phyloP scores from a whole-genome alignment of 805 yeast species.

The Nakazawaea holstii region DNA sequence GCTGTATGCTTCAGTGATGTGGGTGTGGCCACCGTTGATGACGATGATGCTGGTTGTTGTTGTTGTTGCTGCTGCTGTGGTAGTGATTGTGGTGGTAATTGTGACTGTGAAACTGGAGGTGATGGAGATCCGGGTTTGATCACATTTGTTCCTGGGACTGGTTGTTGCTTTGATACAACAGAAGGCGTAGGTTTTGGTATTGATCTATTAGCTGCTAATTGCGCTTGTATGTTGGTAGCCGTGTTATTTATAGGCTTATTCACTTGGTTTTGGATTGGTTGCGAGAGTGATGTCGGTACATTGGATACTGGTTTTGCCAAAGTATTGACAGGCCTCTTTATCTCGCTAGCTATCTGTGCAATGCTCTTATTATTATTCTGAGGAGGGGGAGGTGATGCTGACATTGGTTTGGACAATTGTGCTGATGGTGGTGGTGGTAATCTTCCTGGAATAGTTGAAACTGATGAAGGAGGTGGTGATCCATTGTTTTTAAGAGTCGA shows the following conservation, averaged over 20 bases:
- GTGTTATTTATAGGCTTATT: background rate
- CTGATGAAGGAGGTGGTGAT: background rate
- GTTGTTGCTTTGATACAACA: slow-evolving; percentile 12
- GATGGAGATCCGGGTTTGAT: background rate
- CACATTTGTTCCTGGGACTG: background rate
- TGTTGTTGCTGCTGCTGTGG: slow-evolving; percentile 14
- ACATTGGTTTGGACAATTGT: slow-evolving; percentile 3
- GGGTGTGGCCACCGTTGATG: slow-evolving; percentile 19
- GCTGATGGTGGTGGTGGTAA: no score
- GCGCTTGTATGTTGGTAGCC: slow-evolving; percentile 33
- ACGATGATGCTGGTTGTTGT: slow-evolving; percentile 17
- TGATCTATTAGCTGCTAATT: slow-evolving; percentile 38
- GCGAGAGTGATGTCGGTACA: background rate
- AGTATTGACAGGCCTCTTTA: slow-evolving; percentile 18
- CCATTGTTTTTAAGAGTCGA: background rate
- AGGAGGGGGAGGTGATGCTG: slow-evolving; percentile 4
- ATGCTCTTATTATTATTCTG: slow-evolving; percentile 22
- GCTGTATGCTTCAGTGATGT: slow-evolving; percentile 1
- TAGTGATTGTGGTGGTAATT: background rate
- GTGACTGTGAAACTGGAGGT: background rate
- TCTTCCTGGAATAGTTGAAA: background rate
- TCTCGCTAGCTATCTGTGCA: slow-evolving; percentile 36
- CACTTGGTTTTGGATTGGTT: background rate
- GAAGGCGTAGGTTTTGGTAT: slow-evolving; percentile 18
- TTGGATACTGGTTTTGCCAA: slow-evolving; percentile 11